Percentiles rank a stretch among this genome's conserved stretches.
Evolutionary conservation across 164 flowering plant species (phyloP).

Genomic region (Sextonia rubra): DNA sequence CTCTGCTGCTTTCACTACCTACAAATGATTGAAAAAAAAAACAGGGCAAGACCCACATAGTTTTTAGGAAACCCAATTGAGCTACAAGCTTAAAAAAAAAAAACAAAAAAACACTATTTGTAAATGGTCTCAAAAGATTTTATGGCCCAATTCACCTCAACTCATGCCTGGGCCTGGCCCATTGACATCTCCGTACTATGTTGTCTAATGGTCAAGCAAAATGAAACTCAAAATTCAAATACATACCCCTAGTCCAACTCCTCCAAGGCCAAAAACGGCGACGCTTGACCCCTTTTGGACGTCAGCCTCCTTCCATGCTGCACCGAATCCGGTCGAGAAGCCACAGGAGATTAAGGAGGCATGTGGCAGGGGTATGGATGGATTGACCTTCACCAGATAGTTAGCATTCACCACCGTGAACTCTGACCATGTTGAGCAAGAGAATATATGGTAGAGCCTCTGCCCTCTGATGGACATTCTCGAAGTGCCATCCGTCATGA

Average conservation of each 20-base stretch:
- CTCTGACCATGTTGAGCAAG: constrained; percentile 47
- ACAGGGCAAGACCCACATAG: too few species aligned
- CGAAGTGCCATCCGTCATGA: constrained; percentile 37
- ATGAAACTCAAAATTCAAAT: background rate
- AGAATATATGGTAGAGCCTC: constrained; percentile 28
- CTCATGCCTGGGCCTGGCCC: background rate
- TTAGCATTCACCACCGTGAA: constrained; percentile 28
- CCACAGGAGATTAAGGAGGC: constrained; percentile 37
- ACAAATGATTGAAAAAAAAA: background rate
- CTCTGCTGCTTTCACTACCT: constrained; percentile 26
- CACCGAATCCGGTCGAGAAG: constrained; percentile 36
- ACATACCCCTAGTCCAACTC: constrained; percentile 53
- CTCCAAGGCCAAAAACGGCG: constrained; percentile 50
- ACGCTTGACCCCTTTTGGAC: constrained; percentile 38
- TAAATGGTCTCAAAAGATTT: background rate
- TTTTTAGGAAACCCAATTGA: too few species aligned
- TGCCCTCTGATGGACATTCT: constrained; percentile 34
- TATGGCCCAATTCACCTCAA: background rate
- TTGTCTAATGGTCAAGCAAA: background rate
- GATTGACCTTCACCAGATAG: constrained; percentile 25
- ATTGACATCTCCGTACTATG: background rate
- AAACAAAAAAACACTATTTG: too few species aligned
- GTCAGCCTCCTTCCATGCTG: constrained; percentile 34
- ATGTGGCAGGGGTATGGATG: constrained; percentile 12
- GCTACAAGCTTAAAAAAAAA: too few species aligned